Evolutionary conservation across 2,329 filamentous ascomycete genomes (phyloP), one percentile per base, ranked within the genome.

Genomic region (Aspergillus hiratsukae): DNA sequence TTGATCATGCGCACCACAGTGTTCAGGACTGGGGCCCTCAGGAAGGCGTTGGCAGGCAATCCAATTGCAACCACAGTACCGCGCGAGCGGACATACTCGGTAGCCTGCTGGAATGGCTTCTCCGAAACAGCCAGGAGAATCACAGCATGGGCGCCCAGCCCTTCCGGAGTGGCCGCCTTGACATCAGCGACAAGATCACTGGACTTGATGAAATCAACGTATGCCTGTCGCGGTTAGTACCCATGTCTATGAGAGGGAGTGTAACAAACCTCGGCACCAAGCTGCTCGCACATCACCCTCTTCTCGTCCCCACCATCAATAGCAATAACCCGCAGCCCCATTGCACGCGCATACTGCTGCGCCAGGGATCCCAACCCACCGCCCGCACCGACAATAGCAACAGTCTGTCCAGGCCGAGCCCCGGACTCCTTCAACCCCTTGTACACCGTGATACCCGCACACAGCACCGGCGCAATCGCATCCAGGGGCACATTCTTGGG

Each of bases 41-140:
- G 82, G 74, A 82, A 88, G 2, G 92, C 90, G 62, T 87, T 81
- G 40, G 89, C 87, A 3, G 92, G 92, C 25, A 97, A 80, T 69
- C 92, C 92, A 68, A 97, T 93, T 76, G 89, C 92, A 61, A 96
- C 83, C 68, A 97, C 88, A 28, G 85, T 83, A 57, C 92, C 92
- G 59, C 86, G 85, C 54, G 90, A 83, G 57, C 92, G 88, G 60
- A 96, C 87, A 76, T 96, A 96, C 75, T 81, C 86, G 48, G 89
- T 86, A 45, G 93, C 93, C 79, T 96, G 91, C 78, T 96, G 90
- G 85, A 97, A 97, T 52, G 92, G 92, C 80, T 87, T 90, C 83
- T 96, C 91, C 64, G 81, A 84, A 51, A 90, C 91, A 58, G 93
- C 92, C 57, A 97, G 85, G 49, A 96, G 81, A 62, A 97, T 80